A percentile compares a stretch with the other conserved stretches of the same genome.
Evolutionary conservation across 352 stramenopile species (phyloP).

Genomic region (Globisporangium irregulare): DNA sequence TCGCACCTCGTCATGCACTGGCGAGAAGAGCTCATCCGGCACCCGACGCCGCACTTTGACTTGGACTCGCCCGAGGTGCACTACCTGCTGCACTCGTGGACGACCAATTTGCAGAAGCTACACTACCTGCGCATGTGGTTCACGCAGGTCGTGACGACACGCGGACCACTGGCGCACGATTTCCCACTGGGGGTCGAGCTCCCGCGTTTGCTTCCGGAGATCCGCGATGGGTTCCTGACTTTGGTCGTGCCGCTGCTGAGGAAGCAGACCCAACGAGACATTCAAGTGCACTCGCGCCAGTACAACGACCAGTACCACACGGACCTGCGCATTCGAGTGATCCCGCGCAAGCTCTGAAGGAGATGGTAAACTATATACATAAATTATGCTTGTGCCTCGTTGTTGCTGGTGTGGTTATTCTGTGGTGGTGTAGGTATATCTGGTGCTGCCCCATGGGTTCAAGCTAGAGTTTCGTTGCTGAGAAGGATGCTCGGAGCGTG

Average conservation of each 20-base stretch:
- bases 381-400: neutral
- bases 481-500: neutral
- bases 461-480: neutral
- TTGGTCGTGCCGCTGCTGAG: conserved; percentile 77
- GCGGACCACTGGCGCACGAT: conserved; percentile 35
- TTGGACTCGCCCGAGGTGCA: conserved; percentile 72
- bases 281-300: conserved; percentile 57
- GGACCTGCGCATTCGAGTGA: conserved; percentile 65
- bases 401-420: neutral
- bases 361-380: neutral
- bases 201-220: conserved; percentile 56
- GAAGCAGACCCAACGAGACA: conserved; percentile 58
- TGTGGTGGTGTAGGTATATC: neutral
- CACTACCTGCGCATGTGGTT: conserved; percentile 73
- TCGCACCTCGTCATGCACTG: conserved; percentile 21
- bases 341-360: conserved; percentile 24
- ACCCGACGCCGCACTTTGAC: conserved; percentile 72
- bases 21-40: conserved; percentile 62
- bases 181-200: conserved; percentile 70
- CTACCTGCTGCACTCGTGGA: conserved; percentile 67
- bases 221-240: conserved; percentile 74
- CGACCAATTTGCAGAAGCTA: conserved; percentile 59
- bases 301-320: conserved; percentile 62
- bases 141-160: conserved; percentile 37
- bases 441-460: neutral